Conservation (phyloP, 345 rosid genomes). For the Citrus unshiu region DNA sequence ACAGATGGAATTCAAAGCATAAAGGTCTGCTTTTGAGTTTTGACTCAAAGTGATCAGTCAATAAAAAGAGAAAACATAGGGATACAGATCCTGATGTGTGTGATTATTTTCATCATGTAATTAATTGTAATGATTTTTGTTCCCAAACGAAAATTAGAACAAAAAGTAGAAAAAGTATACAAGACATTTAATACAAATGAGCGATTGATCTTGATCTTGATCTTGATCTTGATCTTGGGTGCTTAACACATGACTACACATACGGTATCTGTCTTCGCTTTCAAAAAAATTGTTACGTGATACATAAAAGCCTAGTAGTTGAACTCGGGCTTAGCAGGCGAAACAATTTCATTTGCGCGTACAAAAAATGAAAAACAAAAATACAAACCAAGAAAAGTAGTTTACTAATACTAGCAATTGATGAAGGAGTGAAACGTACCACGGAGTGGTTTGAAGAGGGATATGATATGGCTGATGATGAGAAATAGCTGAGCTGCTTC, state of each 20-base stretch:
- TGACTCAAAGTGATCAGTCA: neutral
- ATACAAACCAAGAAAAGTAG: neutral
- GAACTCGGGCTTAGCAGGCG: too few relatives aligned
- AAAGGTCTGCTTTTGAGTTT: slow-evolving; percentile 4
- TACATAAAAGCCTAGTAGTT: too few relatives aligned
- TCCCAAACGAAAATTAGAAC: neutral
- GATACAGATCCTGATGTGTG: neutral
- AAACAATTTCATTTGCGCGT: neutral
- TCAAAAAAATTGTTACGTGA: too few relatives aligned
- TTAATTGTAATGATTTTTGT: too few relatives aligned
- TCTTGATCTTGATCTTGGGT: too few relatives aligned
- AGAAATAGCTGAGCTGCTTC: neutral
- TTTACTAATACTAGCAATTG: neutral
- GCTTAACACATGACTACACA: too few relatives aligned
- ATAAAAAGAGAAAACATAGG: neutral
- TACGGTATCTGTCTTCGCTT: too few relatives aligned
- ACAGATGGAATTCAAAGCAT: slow-evolving; percentile 2
- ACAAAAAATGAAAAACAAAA: too few relatives aligned
- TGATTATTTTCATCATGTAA: too few relatives aligned
- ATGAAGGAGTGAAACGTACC: neutral
- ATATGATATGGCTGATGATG: neutral
- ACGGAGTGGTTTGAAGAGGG: neutral
- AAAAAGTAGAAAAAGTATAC: too few relatives aligned
- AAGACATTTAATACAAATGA: too few relatives aligned
- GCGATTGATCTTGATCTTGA: too few relatives aligned